These are phyloP conservation scores for Ganoderma lucidum DNA, from an alignment of 1,284 basidiomycete species.

Conservation along the genomic window DNA sequence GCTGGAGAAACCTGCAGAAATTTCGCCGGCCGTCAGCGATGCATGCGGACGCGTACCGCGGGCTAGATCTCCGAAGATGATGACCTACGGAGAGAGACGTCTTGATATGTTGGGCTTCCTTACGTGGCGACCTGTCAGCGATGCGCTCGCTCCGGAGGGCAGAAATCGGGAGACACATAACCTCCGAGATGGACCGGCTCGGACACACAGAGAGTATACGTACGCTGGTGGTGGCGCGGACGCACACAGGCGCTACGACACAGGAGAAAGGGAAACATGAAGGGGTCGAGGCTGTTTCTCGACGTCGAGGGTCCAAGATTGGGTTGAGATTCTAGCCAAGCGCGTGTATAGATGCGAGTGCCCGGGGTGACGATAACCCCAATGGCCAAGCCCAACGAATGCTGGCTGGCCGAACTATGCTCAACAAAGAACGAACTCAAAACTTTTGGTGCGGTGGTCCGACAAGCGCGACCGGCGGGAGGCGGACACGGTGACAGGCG, in stretches of 20 bases:
- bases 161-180: neutral
- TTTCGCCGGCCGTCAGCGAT: neutral
- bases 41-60: neutral
- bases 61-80: neutral
- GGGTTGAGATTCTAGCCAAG: neutral
- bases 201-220: neutral
- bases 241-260: no score
- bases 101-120: neutral
- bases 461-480: neutral
- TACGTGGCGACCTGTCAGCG: neutral
- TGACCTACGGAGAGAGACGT: neutral
- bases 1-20: constrained; percentile 4
- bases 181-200: neutral
- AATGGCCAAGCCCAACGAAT: neutral
- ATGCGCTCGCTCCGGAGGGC: neutral
- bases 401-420: no score
- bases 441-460: neutral
- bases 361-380: neutral
- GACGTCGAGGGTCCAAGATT: neutral
- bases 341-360: no score
- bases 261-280: neutral
- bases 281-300: neutral
- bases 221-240: no score
- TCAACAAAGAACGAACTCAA: neutral
- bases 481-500: neutral